phyloP scores from a whole-genome alignment of 2,329 filamentous ascomycete species.

The Davidsoniella virescens region DNA sequence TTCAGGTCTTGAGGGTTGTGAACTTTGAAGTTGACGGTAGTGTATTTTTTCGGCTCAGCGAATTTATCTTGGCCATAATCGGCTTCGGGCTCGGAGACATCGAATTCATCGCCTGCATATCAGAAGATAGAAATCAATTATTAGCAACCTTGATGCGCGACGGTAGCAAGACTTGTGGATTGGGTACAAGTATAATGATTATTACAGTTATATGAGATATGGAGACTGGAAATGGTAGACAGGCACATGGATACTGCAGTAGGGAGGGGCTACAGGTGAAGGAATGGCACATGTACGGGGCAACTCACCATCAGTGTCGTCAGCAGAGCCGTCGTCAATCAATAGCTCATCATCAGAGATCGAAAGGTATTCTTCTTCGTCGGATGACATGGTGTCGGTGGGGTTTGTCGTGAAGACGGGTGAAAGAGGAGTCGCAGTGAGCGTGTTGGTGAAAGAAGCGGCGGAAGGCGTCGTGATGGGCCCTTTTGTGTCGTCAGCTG shows the following conservation, averaged over 20 bases:
- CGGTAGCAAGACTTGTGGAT: too few relatives aligned
- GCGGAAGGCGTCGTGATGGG: background rate
- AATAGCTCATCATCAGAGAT: slow-evolving; percentile 60
- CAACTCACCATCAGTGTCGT: slow-evolving; percentile 4
- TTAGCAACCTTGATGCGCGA: too few relatives aligned
- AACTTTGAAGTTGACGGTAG: slow-evolving; percentile 72
- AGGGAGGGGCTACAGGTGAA: background rate
- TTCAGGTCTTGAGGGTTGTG: slow-evolving; percentile 69
- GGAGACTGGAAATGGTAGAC: too few relatives aligned
- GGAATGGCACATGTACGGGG: background rate
- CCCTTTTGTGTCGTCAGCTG: background rate
- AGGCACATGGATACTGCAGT: too few relatives aligned
- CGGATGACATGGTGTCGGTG: slow-evolving; percentile 68
- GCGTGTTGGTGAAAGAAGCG: slow-evolving; percentile 35
- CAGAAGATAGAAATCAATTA: background rate
- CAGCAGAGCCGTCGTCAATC: slow-evolving; percentile 31
- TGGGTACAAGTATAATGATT: too few relatives aligned
- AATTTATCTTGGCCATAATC: slow-evolving; percentile 33
- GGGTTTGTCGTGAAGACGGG: slow-evolving; percentile 15
- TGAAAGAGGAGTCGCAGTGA: slow-evolving; percentile 29
- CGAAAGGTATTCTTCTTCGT: slow-evolving; percentile 83
- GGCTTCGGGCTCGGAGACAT: slow-evolving; percentile 1
- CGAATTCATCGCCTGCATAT: slow-evolving; percentile 11
- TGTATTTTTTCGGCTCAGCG: slow-evolving; percentile 46
- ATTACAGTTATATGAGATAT: too few relatives aligned